Evolutionary conservation across 441 rosid genomes (phyloP), one percentile per base, ranked within the genome.

Genomic region (Bocquillonia castaneifolia): DNA sequence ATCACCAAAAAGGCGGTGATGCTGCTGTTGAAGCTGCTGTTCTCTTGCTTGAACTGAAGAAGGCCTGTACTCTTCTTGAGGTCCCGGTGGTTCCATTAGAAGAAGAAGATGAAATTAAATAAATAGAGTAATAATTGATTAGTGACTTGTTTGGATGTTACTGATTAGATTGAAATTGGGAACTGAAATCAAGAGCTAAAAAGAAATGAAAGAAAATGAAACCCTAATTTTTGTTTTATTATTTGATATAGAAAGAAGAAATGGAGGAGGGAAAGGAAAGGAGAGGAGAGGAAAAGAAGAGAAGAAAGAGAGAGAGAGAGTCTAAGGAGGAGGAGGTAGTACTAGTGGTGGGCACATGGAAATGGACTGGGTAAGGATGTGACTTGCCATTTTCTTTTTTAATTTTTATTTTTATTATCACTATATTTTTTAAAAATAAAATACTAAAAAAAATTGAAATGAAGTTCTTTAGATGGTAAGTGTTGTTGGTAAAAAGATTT

Each of bases 151-250:
- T 22, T 54, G 5, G 26, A 29, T n/a, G 25, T 37, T 4, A 45
- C 23, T 47, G 53, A 45, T 18, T 47, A 18, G 45, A 62, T 26
- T 15, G 36, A 26, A 68, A 54, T 52, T 44, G n/a, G 32, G 22
- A 44, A 15, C 10, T 7, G 13, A 29, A 39, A 12, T 3, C 8
- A 36, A 17, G 18, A n/a, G n/a, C n/a, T n/a, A 22, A 10, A 28
- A 13, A 5, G 1, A 20, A 31, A 26, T 22, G 23, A 8, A 39
- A 50, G 61, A 28, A 58, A n/a, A 20, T 29, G 70, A 86, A 87
- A 83, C 91, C 96, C 93, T 90, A 90, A 76, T 53, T 69, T 63
- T 75, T 74, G 26, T 1, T n/a, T 42, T 79, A 14, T 59, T 64
- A 36, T 59, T 74, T 80, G 82, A 75, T 60, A 62, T 73, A 20